Percentiles rank a stretch among this genome's conserved stretches.
Evolutionary conservation across 2,329 filamentous ascomycete species (phyloP).

Genomic region (Aspergillus unguis): DNA sequence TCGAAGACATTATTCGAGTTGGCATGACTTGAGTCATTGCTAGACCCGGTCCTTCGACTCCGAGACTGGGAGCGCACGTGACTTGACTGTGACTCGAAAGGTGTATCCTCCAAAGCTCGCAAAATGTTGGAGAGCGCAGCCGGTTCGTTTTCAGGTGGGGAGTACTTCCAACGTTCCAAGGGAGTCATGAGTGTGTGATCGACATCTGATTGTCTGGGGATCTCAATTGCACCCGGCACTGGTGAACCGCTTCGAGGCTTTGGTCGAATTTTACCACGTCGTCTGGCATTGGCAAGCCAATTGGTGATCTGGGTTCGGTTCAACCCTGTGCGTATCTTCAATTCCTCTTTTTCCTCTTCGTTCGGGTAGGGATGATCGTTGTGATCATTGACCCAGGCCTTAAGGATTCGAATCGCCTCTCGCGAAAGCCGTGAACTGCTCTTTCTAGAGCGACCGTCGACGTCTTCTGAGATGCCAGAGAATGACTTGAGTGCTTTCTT

Average conservation of each 20-base stretch:
- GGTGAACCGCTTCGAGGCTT: constrained; percentile 65
- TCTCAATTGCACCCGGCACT: constrained; percentile 68
- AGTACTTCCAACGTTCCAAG: constrained; percentile 66
- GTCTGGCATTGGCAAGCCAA: constrained; percentile 86
- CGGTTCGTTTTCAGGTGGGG: constrained; percentile 67
- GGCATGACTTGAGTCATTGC: constrained; percentile 53
- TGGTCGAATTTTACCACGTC: constrained; percentile 72
- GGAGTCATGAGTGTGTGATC: constrained; percentile 57
- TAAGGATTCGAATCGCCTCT: constrained; percentile 74
- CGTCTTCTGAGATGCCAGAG: constrained; percentile 35
- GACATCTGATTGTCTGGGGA: constrained; percentile 57
- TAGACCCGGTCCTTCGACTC: constrained; percentile 40
- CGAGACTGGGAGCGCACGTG: constrained; percentile 38
- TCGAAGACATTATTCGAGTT: constrained; percentile 49
- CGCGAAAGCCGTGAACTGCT: constrained; percentile 73
- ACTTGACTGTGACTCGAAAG: constrained; percentile 31
- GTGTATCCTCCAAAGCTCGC: constrained; percentile 53
- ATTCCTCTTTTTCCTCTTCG: constrained; percentile 77
- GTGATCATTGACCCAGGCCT: constrained; percentile 80
- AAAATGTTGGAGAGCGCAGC: constrained; percentile 63
- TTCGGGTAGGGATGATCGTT: constrained; percentile 81
- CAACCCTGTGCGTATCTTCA: constrained; percentile 75
- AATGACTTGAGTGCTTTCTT: constrained; percentile 43
- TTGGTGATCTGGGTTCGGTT: constrained; percentile 82
- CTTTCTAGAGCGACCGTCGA: constrained; percentile 52